Base-by-base conservation (phyloP, 2,329 filamentous ascomycete genomes). In the Fusarium pilosicola region DNA sequence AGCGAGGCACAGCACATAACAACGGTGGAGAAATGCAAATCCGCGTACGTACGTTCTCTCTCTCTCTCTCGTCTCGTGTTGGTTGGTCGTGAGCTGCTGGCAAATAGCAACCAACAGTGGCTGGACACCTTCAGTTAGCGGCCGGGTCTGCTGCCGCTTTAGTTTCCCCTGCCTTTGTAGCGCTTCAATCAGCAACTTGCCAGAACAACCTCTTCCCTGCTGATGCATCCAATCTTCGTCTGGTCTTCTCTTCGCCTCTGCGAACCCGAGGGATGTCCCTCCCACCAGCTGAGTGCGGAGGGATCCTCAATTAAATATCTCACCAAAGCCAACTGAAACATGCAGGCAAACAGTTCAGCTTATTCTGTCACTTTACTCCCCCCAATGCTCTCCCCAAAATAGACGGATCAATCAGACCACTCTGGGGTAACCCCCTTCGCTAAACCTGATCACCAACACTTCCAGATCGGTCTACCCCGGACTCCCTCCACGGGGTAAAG, bases 381-480 rank as follows among this genome's bases (percentile, higher is more conserved):
- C 51, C 65, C 45, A 69, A 32, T 28, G 18, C 30, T 36, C 39
- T n/a, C 61, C 28, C 34, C 28, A 39, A 51, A 36, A 44, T 34
- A 34, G 48, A 28, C 26, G 51, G 58, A 30, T 30, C n/a, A 22
- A 49, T 70, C 67, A 70, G 52, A 42, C 65, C 65, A 70, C 46
- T 65, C 67, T 59, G 65, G 67, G 65, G 66, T 70, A 70, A 5
- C 56, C 51, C 59, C 34, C 22, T 39, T 28, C 52, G n/a, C 60
- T 59, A 65, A 48, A 48, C 18, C 14, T 70, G 65, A 70, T 49
- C 67, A 70, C 67, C 65, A 66, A 61, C 54, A 65, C 42, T 18
- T 18, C 51, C 36, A 60, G 44, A 66, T 70, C 52, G 20, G 66
- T 26, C 26, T 70, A 70, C 66, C 67, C 67, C 66, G 65, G 67